Percentiles rank a stretch among this genome's conserved stretches.
Conservation (phyloP, 495 filamentous ascomycete genomes). For the Evansstolkia leycettana region DNA sequence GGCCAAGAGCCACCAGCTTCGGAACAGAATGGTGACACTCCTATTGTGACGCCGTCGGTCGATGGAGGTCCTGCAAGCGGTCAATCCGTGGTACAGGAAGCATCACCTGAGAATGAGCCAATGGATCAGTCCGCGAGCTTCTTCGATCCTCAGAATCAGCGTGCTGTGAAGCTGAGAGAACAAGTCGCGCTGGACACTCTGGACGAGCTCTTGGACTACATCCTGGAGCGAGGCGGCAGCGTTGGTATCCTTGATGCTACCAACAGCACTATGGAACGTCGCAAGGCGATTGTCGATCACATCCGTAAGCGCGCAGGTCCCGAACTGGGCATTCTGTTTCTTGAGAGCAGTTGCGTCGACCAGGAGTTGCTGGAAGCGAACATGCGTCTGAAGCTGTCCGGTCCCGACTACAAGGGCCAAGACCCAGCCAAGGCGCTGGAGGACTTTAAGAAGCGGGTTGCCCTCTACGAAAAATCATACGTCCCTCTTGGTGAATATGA, state of each 20-base stretch:
- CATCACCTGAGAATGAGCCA: constrained; percentile 31
- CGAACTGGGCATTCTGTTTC: constrained; percentile 78
- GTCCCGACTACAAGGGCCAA: constrained; percentile 89
- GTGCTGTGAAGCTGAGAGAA: constrained; percentile 73
- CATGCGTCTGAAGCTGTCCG: constrained; percentile 95
- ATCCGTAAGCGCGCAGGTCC: constrained; percentile 76
- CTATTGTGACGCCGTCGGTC: constrained; percentile 16
- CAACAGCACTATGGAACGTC: constrained; percentile 80
- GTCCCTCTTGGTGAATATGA: constrained; percentile 85
- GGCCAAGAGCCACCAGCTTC: constrained; percentile 17
- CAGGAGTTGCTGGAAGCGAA: constrained; percentile 76
- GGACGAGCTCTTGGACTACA: constrained; percentile 81
- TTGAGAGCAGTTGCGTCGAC: constrained; percentile 88
- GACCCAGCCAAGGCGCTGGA: constrained; percentile 71
- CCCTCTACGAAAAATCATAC: constrained; percentile 86
- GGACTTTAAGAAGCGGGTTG: constrained; percentile 91
- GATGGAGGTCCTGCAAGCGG: constrained; percentile 10
- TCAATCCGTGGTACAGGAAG: constrained; percentile 14
- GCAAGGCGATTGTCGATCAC: constrained; percentile 70
- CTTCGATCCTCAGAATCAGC: constrained; percentile 83
- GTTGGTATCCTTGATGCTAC: constrained; percentile 98
- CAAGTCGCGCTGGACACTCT: constrained; percentile 85
- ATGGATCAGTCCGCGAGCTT: constrained; percentile 87
- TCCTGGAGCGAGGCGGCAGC: constrained; percentile 68
- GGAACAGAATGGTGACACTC: constrained; percentile 14